Evolutionary conservation across 2,329 filamentous ascomycete genomes (phyloP), one percentile per base, ranked within the genome.

Genomic region (Celoporthe dispersa): DNA sequence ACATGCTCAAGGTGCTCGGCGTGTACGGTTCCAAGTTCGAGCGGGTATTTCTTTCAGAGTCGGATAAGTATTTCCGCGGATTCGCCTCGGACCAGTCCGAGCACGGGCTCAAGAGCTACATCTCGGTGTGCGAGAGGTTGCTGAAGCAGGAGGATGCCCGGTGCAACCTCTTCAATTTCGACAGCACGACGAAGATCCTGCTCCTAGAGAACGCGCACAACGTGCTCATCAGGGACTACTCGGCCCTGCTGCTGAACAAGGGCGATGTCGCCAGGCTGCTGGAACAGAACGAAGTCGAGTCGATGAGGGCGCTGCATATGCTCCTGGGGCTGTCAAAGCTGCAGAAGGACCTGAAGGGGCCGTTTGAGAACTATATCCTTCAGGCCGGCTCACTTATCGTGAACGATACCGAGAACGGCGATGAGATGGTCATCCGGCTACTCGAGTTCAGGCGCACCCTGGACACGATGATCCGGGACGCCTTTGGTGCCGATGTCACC

Each of bases 361-460:
- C 94, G 0, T 98, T 97, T 85, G 88, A 89, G 74, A 86, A 87
- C 44, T 97, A 96, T 81, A 94, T 98, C 67, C 86, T 90, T 64
- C 84, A 86, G 31, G 88, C 93, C 5, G 96, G 96, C 0, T 88
- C 90, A 0, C 81, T 80, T 1, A 95, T 99, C 69, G 91, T 98
- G 6, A 90, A 92, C 71, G 93, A 97, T 76, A 91, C 91, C 64
- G 88, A 91, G 44, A 89, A 91, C 51, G 90, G 91, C 63, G 90
- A 94, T 25, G 90, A 94, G 64, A 98, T 99, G 94, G 90, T 99
- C 1, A 82, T 93, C 6, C 89, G 92, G 44, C 84, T 99, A 5
- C 84, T 99, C 12, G 88, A 92, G 35, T 88, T 99, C 74, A 94
- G 97, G 78, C 87, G 90, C 63, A 88, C 90, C 41, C 83, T 98